phyloP scores from a whole-genome alignment of 768 basidiomycete species.

The Mycena amicta region DNA sequence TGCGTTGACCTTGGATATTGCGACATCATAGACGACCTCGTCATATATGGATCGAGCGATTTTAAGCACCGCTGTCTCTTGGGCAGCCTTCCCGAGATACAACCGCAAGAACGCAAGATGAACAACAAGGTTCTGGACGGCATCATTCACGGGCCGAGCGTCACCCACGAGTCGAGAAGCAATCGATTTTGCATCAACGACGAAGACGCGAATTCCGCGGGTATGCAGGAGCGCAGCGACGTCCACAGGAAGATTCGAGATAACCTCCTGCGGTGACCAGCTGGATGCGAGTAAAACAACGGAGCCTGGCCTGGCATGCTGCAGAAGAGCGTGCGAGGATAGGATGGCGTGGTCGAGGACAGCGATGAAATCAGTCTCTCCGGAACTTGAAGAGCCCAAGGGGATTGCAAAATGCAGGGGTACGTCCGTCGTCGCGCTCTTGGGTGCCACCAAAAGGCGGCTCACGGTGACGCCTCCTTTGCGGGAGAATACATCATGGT shows the following conservation, averaged over 20 bases:
- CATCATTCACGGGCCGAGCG: slow-evolving; percentile 38
- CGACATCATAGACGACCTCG: slow-evolving; percentile 48
- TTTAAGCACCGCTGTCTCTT: slow-evolving; percentile 52
- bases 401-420: slow-evolving; percentile 64
- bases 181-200: slow-evolving; percentile 58
- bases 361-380: slow-evolving; percentile 68
- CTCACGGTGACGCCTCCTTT: slow-evolving; percentile 70
- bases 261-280: slow-evolving; percentile 78
- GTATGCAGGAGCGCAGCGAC: slow-evolving; percentile 49
- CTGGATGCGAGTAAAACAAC: slow-evolving; percentile 72
- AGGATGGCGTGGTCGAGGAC: slow-evolving; percentile 77
- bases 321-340: slow-evolving; percentile 74
- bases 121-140: slow-evolving; percentile 58
- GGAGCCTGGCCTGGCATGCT: slow-evolving; percentile 66
- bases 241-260: slow-evolving; percentile 61
- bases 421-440: slow-evolving; percentile 37
- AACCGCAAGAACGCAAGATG: slow-evolving; percentile 85
- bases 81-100: slow-evolving; percentile 71
- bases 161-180: slow-evolving; percentile 45
- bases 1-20: slow-evolving; percentile 55
- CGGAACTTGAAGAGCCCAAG: slow-evolving; percentile 46
- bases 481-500: slow-evolving; percentile 76
- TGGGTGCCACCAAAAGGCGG: slow-evolving; percentile 66
- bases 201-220: slow-evolving; percentile 59
- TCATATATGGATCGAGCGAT: slow-evolving; percentile 51